phyloP scores from a whole-genome alignment of 306 rosid species.

The Purshia tridentata region DNA sequence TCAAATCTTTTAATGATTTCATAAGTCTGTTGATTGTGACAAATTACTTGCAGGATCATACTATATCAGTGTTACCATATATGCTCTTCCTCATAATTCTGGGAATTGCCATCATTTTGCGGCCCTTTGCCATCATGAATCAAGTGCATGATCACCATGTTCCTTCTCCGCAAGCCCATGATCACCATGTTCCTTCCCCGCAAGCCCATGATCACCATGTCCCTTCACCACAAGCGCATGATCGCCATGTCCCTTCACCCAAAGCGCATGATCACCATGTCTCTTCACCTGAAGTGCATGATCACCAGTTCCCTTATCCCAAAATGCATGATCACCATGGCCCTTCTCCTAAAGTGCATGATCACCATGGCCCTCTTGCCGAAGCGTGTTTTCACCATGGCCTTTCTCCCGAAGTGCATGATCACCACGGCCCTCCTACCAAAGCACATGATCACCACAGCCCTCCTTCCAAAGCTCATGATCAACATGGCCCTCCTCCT shows the following conservation, averaged over 20 bases:
- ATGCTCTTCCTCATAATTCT: constrained; percentile 44
- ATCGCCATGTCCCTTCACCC: not conserved
- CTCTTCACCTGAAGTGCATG: not conserved
- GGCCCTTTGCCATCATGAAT: no score
- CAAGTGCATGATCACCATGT: not conserved
- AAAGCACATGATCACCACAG: not conserved
- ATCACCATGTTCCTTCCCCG: not conserved
- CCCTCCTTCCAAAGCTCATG: not conserved
- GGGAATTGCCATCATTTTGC: constrained; percentile 37
- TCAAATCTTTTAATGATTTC: not conserved
- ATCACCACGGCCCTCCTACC: constrained; percentile 4
- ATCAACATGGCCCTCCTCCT: no score
- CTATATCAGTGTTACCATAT: constrained; percentile 23
- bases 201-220: not conserved
- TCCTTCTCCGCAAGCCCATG: not conserved
- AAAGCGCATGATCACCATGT: not conserved
- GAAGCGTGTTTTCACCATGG: not conserved
- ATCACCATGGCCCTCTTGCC: not conserved
- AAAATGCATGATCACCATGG: not conserved
- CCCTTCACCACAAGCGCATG: not conserved
- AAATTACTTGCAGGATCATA: constrained; percentile 44
- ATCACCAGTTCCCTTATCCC: not conserved
- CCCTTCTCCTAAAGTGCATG: not conserved
- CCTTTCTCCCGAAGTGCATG: not conserved
- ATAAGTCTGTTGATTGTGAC: constrained; percentile 15